A percentile compares a stretch with the other conserved stretches of the same genome.
Evolutionary conservation across 2,329 filamentous ascomycete genomes (phyloP).

Genomic region (Dactylellina drechsleri): DNA sequence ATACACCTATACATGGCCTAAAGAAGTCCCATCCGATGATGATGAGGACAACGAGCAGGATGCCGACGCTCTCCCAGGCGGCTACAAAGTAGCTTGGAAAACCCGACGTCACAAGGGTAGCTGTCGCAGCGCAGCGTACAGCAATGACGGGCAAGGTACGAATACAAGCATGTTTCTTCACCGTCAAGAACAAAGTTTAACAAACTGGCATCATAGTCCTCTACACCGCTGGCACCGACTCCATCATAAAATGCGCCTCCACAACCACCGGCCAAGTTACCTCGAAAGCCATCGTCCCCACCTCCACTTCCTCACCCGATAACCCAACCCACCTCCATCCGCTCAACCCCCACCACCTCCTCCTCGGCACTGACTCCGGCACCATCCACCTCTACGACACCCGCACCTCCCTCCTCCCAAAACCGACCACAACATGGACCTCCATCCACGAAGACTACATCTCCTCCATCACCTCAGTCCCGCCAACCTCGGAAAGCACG

Average conservation of each 20-base stretch:
- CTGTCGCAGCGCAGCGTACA: conserved; percentile 83
- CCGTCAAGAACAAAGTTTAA: neutral
- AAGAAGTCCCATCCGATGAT: conserved; percentile 34
- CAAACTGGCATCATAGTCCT: conserved; percentile 61
- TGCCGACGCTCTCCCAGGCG: conserved; percentile 34
- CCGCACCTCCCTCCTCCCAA: conserved; percentile 68
- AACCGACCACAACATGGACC: conserved; percentile 77
- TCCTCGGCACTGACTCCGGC: conserved; percentile 90
- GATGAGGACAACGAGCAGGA: neutral
- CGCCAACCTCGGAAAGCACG: conserved; percentile 80
- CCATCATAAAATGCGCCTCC: conserved; percentile 70
- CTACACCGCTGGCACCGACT: conserved; percentile 73
- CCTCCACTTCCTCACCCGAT: conserved; percentile 60
- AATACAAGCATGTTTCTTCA: conserved; percentile 59
- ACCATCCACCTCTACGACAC: conserved; percentile 89
- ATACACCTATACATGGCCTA: conserved; percentile 69
- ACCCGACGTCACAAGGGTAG: conserved; percentile 93
- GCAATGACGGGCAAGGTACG: conserved; percentile 75
- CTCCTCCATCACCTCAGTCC: conserved; percentile 84
- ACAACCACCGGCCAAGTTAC: conserved; percentile 73
- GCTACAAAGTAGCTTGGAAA: conserved; percentile 76
- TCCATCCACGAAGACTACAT: conserved; percentile 93
- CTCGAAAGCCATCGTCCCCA: conserved; percentile 82
- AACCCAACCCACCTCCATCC: conserved; percentile 71
- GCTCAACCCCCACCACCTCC: conserved; percentile 85